These are phyloP conservation scores for Priceomyces melissophilus DNA, from an alignment of 805 yeast genomes.

Conservation along the genomic window DNA sequence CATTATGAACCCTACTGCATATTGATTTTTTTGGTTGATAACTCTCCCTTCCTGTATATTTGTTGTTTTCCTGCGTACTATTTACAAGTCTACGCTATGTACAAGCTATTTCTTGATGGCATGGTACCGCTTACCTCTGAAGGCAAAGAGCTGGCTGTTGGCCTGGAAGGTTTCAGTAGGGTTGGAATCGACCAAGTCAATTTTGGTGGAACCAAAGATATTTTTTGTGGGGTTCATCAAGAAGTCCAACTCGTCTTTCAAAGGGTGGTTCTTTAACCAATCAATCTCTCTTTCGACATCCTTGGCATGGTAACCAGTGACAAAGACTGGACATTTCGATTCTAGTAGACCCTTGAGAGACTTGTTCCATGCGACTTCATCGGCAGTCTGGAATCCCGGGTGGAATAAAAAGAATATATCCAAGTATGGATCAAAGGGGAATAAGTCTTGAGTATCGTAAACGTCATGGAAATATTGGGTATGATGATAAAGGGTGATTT, in stretches of 20 bases:
- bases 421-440: constrained; percentile 96
- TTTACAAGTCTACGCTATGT: neutral
- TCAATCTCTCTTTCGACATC: constrained; percentile 69
- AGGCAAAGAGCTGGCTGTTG: constrained; percentile 84
- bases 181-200: constrained; percentile 89
- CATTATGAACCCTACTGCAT: too few species aligned
- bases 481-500: constrained; percentile 72
- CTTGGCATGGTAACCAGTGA: constrained; percentile 81
- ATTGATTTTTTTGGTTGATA: too few species aligned
- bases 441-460: constrained; percentile 89
- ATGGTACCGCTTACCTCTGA: constrained; percentile 96
- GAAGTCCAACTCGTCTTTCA: constrained; percentile 69
- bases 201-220: constrained; percentile 79
- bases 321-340: constrained; percentile 87
- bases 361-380: constrained; percentile 78
- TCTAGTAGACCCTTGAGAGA: constrained; percentile 84
- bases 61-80: too few species aligned
- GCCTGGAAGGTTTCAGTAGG: constrained; percentile 94
- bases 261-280: constrained; percentile 64
- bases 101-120: constrained; percentile 45
- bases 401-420: constrained; percentile 93
- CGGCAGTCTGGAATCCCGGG: constrained; percentile 88
- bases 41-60: neutral
- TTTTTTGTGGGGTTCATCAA: constrained; percentile 73
- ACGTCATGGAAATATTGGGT: constrained; percentile 88